Evolutionary conservation across 2,329 filamentous ascomycete genomes (phyloP).

Genomic region (Exophiala sp.): DNA sequence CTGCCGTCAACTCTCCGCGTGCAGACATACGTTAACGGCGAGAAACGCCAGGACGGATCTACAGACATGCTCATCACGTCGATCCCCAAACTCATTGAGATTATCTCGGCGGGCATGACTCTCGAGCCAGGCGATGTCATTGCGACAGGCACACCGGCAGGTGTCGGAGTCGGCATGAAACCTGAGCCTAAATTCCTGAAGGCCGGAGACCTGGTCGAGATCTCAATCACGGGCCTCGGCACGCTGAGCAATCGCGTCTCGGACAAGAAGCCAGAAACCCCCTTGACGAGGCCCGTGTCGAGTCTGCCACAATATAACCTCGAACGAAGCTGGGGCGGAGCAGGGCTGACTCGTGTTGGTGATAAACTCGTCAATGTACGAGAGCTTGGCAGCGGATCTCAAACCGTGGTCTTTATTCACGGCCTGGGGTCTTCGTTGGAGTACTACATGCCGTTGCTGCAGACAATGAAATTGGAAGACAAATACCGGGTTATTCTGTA

Average conservation of each 20-base stretch:
- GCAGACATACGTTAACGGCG: constrained; percentile 50
- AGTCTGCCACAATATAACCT: constrained; percentile 1
- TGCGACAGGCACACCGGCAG: constrained; percentile 43
- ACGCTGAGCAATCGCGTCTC: too few relatives aligned
- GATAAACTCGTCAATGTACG: not conserved
- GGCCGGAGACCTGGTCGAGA: constrained; percentile 39
- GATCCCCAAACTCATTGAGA: constrained; percentile 46
- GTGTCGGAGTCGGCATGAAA: constrained; percentile 43
- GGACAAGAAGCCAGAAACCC: constrained; percentile 32
- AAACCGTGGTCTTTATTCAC: constrained; percentile 51
- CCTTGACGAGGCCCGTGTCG: constrained; percentile 38
- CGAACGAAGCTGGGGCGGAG: constrained; percentile 1
- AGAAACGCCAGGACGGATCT: constrained; percentile 48
- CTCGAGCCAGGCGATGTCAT: constrained; percentile 51
- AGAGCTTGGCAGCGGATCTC: too few relatives aligned
- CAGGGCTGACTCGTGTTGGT: not conserved
- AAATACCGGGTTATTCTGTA: constrained; percentile 32
- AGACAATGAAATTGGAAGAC: constrained; percentile 33
- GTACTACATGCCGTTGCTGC: constrained; percentile 46
- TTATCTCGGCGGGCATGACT: constrained; percentile 48
- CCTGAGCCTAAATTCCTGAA: constrained; percentile 36
- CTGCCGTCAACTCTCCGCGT: constrained; percentile 42
- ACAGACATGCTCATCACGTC: constrained; percentile 51
- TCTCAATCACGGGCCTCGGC: constrained; percentile 29
- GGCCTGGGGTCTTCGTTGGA: constrained; percentile 49